phyloP scores from a whole-genome alignment of 495 filamentous ascomycete species.

The Daldinia caldariorum region DNA sequence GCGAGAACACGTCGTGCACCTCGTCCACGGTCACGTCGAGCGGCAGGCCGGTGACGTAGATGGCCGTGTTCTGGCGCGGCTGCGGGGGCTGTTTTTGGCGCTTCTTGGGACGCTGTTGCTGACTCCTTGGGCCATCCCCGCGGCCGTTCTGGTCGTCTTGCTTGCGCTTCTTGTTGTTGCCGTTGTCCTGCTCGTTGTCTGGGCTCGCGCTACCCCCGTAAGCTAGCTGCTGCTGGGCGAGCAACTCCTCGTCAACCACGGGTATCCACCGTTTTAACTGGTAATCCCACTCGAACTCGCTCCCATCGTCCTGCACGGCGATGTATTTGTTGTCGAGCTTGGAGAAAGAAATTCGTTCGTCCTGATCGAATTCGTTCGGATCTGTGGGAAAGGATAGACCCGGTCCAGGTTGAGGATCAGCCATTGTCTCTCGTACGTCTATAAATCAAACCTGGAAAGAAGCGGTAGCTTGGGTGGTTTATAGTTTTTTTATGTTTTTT shows the following conservation, averaged over 20 bases:
- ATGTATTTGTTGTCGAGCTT: slow-evolving; percentile 81
- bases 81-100: slow-evolving; percentile 47
- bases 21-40: slow-evolving; percentile 80
- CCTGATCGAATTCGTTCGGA: slow-evolving; percentile 77
- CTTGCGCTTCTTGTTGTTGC: slow-evolving; percentile 75
- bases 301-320: slow-evolving; percentile 83
- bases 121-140: slow-evolving; percentile 17
- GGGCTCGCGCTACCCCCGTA: slow-evolving; percentile 72
- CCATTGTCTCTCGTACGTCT: slow-evolving; percentile 28
- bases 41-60: slow-evolving; percentile 90
- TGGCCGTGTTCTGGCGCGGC: slow-evolving; percentile 82
- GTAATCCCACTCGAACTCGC: slow-evolving; percentile 84
- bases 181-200: slow-evolving; percentile 54
- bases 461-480: background rate
- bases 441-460: background rate
- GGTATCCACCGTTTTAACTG: slow-evolving; percentile 81
- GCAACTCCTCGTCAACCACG: slow-evolving; percentile 80
- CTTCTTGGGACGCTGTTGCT: slow-evolving; percentile 46
- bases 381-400: slow-evolving; percentile 72
- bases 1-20: slow-evolving; percentile 81
- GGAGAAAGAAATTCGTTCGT: slow-evolving; percentile 87
- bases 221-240: slow-evolving; percentile 78
- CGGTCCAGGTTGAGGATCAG: slow-evolving; percentile 32
- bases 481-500: no score
- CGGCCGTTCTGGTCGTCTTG: slow-evolving; percentile 66